Evolutionary conservation across 208 protist genomes (phyloP).

Genomic region (Porcisia deanei): DNA sequence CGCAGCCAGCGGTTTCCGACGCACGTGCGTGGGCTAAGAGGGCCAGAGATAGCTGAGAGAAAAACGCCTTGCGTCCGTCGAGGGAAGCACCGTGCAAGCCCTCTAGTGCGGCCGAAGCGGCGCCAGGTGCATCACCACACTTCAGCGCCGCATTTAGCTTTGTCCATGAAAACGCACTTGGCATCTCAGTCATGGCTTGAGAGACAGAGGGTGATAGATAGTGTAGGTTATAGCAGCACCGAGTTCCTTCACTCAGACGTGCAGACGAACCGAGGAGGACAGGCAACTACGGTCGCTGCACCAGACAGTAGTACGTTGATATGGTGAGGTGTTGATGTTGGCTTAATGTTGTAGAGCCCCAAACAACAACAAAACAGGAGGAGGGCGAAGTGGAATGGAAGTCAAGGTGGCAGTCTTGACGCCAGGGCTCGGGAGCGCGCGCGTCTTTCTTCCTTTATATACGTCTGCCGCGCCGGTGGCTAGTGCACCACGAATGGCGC

Average conservation of each 20-base stretch:
- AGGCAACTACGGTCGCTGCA: neutral
- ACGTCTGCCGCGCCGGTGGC: too few species aligned
- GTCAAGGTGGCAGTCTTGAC: neutral
- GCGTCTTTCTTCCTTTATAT: too few species aligned
- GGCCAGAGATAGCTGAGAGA: conserved; percentile 16
- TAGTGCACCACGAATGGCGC: neutral
- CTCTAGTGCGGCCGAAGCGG: neutral
- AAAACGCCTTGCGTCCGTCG: conserved; percentile 15
- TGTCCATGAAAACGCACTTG: conserved; percentile 3
- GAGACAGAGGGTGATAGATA: neutral
- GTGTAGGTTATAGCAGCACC: neutral
- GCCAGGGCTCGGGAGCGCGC: too few species aligned
- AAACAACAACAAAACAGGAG: neutral
- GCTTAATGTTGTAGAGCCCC: neutral
- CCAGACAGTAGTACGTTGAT: neutral
- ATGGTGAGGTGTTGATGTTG: neutral
- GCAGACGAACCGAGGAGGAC: neutral
- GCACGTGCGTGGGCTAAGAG: conserved; percentile 1
- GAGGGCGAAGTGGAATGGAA: neutral
- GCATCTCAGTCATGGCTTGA: neutral
- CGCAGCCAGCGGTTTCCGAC: conserved; percentile 5
- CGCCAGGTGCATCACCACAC: conserved; percentile 4
- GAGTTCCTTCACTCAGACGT: neutral
- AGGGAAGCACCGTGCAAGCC: conserved; percentile 4
- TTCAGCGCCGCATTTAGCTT: conserved; percentile 4